These are phyloP conservation scores for Pezicula rhizophila DNA, from an alignment of 2,329 filamentous ascomycete species.

Conservation along the genomic window DNA sequence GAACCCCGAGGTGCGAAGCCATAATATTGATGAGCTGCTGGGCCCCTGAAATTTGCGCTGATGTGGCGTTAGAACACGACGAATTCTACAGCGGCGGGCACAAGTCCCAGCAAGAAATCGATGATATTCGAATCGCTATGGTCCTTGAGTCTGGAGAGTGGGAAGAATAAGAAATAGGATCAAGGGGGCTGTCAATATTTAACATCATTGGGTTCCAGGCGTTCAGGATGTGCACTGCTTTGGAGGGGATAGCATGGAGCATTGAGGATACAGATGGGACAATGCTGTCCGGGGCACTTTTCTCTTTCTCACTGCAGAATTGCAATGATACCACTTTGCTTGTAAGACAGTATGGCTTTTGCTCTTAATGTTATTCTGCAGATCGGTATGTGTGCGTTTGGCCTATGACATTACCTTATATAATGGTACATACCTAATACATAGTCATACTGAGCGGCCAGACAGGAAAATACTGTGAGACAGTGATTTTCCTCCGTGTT, in stretches of 20 bases:
- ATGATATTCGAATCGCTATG: constrained; percentile 58
- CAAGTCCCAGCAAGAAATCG: constrained; percentile 38
- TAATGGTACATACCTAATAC: too few relatives aligned
- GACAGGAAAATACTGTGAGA: too few relatives aligned
- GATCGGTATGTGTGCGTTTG: too few relatives aligned
- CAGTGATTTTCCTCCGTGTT: too few relatives aligned
- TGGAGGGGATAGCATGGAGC: neutral
- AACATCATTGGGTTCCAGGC: neutral
- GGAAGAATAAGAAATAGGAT: constrained; percentile 17
- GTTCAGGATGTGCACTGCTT: constrained; percentile 1
- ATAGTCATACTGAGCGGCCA: too few relatives aligned
- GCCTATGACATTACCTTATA: too few relatives aligned
- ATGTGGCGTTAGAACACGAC: constrained; percentile 18
- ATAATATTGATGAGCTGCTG: constrained; percentile 22
- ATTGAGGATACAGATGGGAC: constrained; percentile 4
- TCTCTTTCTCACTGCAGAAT: constrained; percentile 1
- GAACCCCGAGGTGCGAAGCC: constrained; percentile 21
- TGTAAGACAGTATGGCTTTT: neutral
- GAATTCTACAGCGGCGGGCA: constrained; percentile 10
- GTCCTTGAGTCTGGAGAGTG: constrained; percentile 49
- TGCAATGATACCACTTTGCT: constrained; percentile 15
- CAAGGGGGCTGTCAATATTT: neutral
- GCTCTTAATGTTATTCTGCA: too few relatives aligned
- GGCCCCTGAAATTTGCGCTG: constrained; percentile 21
- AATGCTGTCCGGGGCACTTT: neutral